Base-by-base conservation (phyloP, 2,329 filamentous ascomycete genomes). In the Zarea fungicola region DNA sequence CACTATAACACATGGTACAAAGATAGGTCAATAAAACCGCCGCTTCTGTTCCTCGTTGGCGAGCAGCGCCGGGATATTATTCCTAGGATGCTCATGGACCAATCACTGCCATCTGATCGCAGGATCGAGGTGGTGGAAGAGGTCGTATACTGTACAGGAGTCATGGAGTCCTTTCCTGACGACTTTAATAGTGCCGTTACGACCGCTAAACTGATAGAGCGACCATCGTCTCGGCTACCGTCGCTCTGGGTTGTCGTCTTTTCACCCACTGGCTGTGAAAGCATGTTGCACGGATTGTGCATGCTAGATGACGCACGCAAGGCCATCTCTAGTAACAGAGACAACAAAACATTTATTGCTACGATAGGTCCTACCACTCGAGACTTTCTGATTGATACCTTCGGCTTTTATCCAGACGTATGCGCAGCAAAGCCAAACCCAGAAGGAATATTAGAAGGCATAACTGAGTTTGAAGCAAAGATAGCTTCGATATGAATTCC, bases 301-400 rank as follows among this genome's bases (percentile, higher is more conserved):
- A 57, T 78, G 55, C 60, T 83, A 16, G 75, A 81, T 49, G 59
- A 65, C 5, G 76, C 71, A 1, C 69, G 70, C 18, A 73, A 63
- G 57, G 67, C 62, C 18, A 59, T 59, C 25, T 60, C 55, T 5
- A 58, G 44, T 11, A 54, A 51, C 4, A 53, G 60, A 26, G 61
- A 63, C 23, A 68, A 68, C 9, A 74, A 65, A 43, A 85, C 83
- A 1, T 82, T 79, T 54, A 74, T 97, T 52, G 89, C 85, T 13
- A 95, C 91, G 0, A 99, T 99, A 65, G 93, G 93, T 1, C 92
- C 93, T 11, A 99, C 93, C 16, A 99, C 93, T 10, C 77, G 84
- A 54, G 83, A 90, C 56, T 83, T 89, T 67, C 69, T 99, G 37
- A 63, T 72, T 14, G 71, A 74, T 18, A 76, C 73, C 1, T 89